A percentile compares a stretch with the other conserved stretches of the same genome.
Conservation (phyloP, 225 moss, liverwort and hornwort species). For the Polytrichum commune region DNA sequence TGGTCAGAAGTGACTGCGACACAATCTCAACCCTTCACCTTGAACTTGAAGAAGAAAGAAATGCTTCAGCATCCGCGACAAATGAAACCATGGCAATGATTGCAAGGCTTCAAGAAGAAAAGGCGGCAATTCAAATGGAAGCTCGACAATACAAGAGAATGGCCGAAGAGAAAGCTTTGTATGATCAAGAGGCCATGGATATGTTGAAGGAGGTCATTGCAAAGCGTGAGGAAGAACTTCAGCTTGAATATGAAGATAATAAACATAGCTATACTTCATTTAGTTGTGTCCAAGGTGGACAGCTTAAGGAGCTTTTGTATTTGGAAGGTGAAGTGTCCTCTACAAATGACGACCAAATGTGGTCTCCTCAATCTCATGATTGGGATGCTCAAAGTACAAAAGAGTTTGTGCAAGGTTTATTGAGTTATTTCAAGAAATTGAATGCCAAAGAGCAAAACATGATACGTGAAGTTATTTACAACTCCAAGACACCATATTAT, state of each 20-base stretch:
- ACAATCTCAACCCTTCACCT: slow-evolving; percentile 45
- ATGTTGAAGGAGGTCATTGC: slow-evolving; percentile 51
- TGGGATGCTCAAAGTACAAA: slow-evolving; percentile 13
- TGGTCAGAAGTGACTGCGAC: slow-evolving; percentile 47
- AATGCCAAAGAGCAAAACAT: background rate
- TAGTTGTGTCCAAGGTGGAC: background rate
- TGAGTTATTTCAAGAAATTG: background rate
- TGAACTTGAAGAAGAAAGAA: slow-evolving; percentile 81
- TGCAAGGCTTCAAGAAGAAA: slow-evolving; percentile 82
- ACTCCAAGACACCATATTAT: background rate
- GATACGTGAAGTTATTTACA: background rate
- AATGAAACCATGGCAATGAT: slow-evolving; percentile 96
- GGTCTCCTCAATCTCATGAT: background rate
- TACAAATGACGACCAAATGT: background rate
- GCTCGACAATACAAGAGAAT: slow-evolving; percentile 75
- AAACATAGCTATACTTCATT: slow-evolving; percentile 5
- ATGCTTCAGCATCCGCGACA: slow-evolving; percentile 69
- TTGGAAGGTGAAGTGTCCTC: background rate
- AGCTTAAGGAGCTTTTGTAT: background rate
- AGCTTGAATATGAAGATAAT: background rate
- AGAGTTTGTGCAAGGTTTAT: background rate
- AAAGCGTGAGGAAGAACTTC: slow-evolving; percentile 38
- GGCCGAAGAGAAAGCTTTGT: slow-evolving; percentile 67
- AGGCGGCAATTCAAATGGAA: slow-evolving; percentile 70
- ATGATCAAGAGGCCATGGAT: slow-evolving; percentile 72